Base-by-base conservation (phyloP, 2,329 filamentous ascomycete genomes). In the Pseudofabraea citricarpa region DNA sequence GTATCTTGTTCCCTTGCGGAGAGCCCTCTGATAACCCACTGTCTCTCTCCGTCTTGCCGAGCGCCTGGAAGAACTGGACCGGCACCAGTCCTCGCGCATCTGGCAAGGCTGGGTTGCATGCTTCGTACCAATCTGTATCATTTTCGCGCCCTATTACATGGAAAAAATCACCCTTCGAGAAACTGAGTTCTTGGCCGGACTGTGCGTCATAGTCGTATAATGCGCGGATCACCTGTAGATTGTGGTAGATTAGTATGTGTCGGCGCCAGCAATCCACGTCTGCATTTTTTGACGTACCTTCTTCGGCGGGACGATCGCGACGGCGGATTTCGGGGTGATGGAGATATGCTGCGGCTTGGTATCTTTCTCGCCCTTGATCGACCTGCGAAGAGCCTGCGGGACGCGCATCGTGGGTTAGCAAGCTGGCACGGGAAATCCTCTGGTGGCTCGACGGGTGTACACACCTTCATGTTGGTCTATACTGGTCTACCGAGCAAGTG, bases 81-180 rank as follows among this genome's bases (percentile, higher is more conserved):
- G 93, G 93, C 35, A 98, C 93, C 48, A 98, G 77, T 49, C 93
- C 93, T 54, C 90, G 83, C 40, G 89, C 88, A 67, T 85, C 85
- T 59, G 87, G 89, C 53, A 95, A 74, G 40, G 87, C 79, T 48
- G 93, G 93, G 63, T 98, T 98, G 74, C 90, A 97, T 44, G 91
- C 93, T 69, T 97, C 93, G 75, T 96, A 98, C 91, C 93, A 98
- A 63, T 96, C 89, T 31, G 73, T 71, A 64, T 97, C 91, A 73
- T 96, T 85, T 70, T 97, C 93, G 65, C 91, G 85, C 59, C 87
- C 89, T 65, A 97, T 91, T 52, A 98, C 93, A 71, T 97, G 91
- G 64, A 98, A 93, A 67, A 97, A 98, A 65, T 98, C 93, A 60
- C 93, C 93, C 63, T 89, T 87, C 53, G 84, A 89, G 68, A 98